Evolutionary conservation across 2,329 filamentous ascomycete genomes (phyloP).

Genomic region (Aspergillus arachidicola): DNA sequence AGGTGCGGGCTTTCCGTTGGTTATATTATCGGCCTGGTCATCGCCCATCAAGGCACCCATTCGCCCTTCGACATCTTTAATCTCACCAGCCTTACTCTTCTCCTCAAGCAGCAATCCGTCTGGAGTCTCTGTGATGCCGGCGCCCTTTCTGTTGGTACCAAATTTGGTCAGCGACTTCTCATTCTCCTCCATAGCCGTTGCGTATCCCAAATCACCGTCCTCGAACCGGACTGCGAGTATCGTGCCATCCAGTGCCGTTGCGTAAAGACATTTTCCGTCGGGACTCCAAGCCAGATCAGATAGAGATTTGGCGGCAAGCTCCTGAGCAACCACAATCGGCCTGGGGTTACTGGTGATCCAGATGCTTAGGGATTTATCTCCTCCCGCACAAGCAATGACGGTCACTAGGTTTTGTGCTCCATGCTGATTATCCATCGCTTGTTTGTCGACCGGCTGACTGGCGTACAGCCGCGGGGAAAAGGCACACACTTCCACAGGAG

Average conservation of each 20-base stretch:
- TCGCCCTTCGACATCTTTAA: slow-evolving; percentile 84
- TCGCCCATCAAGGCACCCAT: slow-evolving; percentile 99
- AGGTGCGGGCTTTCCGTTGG: slow-evolving; percentile 50
- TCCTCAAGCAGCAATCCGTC: slow-evolving; percentile 87
- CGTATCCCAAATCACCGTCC: slow-evolving; percentile 84
- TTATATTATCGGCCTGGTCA: slow-evolving; percentile 54
- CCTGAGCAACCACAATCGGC: slow-evolving; percentile 86
- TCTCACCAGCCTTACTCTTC: slow-evolving; percentile 86
- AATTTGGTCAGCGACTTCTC: slow-evolving; percentile 92
- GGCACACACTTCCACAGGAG: slow-evolving; percentile 93
- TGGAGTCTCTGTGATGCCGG: slow-evolving; percentile 89
- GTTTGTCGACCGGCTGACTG: slow-evolving; percentile 62
- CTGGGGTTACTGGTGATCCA: slow-evolving; percentile 97
- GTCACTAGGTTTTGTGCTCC: slow-evolving; percentile 66
- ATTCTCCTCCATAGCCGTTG: slow-evolving; percentile 83
- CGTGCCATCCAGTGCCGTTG: slow-evolving; percentile 85
- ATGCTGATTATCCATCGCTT: slow-evolving; percentile 45
- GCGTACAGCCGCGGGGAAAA: slow-evolving; percentile 92
- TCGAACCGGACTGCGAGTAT: slow-evolving; percentile 83
- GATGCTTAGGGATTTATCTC: slow-evolving; percentile 92
- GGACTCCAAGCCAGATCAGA: slow-evolving; percentile 94
- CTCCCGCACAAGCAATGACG: slow-evolving; percentile 93
- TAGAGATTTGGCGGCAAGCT: slow-evolving; percentile 86
- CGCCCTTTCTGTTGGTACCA: slow-evolving; percentile 81
- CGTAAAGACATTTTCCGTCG: slow-evolving; percentile 82